Evolutionary conservation across 2,329 filamentous ascomycete species (phyloP), one percentile per base, ranked within the genome.

Genomic region (Aspergillus aculeatinus): DNA sequence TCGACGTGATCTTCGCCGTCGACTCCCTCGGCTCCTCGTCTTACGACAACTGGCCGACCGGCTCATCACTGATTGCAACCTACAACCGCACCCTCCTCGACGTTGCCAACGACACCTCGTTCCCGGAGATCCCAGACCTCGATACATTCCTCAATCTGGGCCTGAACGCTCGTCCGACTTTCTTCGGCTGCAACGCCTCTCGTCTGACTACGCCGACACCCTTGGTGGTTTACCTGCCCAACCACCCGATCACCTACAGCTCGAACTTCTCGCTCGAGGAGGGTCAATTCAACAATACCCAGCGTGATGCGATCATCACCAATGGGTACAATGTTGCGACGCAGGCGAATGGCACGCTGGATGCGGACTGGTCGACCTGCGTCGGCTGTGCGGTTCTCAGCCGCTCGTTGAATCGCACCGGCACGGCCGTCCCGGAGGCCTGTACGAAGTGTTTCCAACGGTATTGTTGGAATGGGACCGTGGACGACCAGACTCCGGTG

Each of bases 391-490:
- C 92, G 4, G 86, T 95, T 49, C 81, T 96, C 14, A 85, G 83
- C 58, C 84, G 92, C 62, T 91, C 87, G 68, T 83, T 93, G 64
- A 80, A 85, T 58, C 83, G 91, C 55, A 92, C 89, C 1, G 80
- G 82, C 23, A 88, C 88, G 0, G 62, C 77, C 0, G 81, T 92
- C 0, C 92, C 92, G 0, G 80, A 82, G 0, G 84, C 83, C 4
- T 97, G 93, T 79, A 79, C 76, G 47, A 66, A 81, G 58, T 97
- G 93, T 79, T 96, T 96, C 74, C 65, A 80, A n/a, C 75, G 79
- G 25, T 96, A 96, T 78, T 97, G 93, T 83, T 97, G 93, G 93
- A 85, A 96, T 74, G 94, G 94, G 25, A 89, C 85, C 1, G 58
- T 78, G 4, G 76, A 82, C 42, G 74, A 69, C 39, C 12, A 19